Evolutionary conservation across 2,329 filamentous ascomycete species (phyloP).

Genomic region (Botryotinia narcissicola): DNA sequence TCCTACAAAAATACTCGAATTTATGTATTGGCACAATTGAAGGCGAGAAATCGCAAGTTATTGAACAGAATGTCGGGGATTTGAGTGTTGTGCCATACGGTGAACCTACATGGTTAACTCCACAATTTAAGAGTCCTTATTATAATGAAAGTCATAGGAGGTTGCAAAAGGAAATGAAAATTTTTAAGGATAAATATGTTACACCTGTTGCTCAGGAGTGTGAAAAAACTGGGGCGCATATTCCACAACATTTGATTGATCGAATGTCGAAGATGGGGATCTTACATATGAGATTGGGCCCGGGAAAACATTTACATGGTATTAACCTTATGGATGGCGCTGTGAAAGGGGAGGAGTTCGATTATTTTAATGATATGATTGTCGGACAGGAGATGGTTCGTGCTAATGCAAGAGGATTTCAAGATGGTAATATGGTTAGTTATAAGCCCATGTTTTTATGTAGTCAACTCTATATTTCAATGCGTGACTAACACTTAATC

Average conservation of each 20-base stretch:
- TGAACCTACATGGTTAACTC: constrained; percentile 79
- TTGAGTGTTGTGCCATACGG: constrained; percentile 78
- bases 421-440: constrained; percentile 83
- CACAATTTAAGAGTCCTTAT: constrained; percentile 75
- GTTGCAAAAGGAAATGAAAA: constrained; percentile 66
- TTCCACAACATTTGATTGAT: constrained; percentile 70
- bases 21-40: constrained; percentile 73
- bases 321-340: constrained; percentile 65
- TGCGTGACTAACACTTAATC: not conserved
- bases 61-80: constrained; percentile 67
- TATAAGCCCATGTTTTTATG: not conserved
- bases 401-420: constrained; percentile 72
- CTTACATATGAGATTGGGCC: constrained; percentile 78
- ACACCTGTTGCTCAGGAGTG: constrained; percentile 73
- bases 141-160: constrained; percentile 71
- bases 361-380: constrained; percentile 84
- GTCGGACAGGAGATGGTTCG: constrained; percentile 70
- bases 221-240: constrained; percentile 70
- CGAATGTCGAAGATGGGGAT: constrained; percentile 72
- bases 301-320: constrained; percentile 77
- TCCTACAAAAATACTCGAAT: constrained; percentile 74
- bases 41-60: constrained; percentile 72
- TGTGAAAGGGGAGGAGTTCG: constrained; percentile 75
- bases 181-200: constrained; percentile 70
- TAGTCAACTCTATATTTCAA: not conserved